Evolutionary conservation across 768 basidiomycete genomes (phyloP).

Genomic region (Daedalea quercina): DNA sequence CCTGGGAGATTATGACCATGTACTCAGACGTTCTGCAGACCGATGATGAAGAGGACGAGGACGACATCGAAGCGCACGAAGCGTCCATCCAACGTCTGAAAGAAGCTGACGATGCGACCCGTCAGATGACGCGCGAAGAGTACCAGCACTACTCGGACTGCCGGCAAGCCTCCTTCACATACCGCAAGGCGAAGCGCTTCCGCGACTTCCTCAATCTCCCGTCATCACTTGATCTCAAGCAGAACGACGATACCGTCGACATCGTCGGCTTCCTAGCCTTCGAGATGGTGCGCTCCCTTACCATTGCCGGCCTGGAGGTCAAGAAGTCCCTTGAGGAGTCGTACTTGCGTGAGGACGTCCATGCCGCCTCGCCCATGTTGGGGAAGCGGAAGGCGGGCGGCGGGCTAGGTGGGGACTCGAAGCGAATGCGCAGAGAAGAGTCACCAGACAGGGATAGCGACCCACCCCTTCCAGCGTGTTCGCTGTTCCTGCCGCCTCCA

Average conservation of each 20-base stretch:
- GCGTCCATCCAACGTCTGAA: constrained; percentile 86
- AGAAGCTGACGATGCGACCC: constrained; percentile 92
- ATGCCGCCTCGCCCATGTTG: constrained; percentile 50
- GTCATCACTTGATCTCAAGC: constrained; percentile 77
- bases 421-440: constrained; percentile 39
- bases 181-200: constrained; percentile 95
- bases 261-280: constrained; percentile 96
- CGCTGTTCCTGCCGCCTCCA: constrained; percentile 75
- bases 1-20: constrained; percentile 92
- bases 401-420: constrained; percentile 29
- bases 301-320: constrained; percentile 80
- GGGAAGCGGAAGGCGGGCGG: constrained; percentile 60
- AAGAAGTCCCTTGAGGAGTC: constrained; percentile 75
- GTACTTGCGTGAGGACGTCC: constrained; percentile 49
- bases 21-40: constrained; percentile 87
- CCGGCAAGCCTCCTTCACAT: constrained; percentile 94
- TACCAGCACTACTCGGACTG: constrained; percentile 97
- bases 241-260: constrained; percentile 91
- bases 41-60: constrained; percentile 95
- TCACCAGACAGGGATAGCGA: constrained; percentile 50
- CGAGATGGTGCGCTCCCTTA: constrained; percentile 93
- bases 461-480: constrained; percentile 58
- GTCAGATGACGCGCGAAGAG: constrained; percentile 94
- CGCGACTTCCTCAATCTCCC: constrained; percentile 91
- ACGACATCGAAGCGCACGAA: constrained; percentile 92